These are phyloP conservation scores for Aspergillus saccharolyticus DNA, from an alignment of 495 filamentous ascomycete genomes.

Conservation along the genomic window DNA sequence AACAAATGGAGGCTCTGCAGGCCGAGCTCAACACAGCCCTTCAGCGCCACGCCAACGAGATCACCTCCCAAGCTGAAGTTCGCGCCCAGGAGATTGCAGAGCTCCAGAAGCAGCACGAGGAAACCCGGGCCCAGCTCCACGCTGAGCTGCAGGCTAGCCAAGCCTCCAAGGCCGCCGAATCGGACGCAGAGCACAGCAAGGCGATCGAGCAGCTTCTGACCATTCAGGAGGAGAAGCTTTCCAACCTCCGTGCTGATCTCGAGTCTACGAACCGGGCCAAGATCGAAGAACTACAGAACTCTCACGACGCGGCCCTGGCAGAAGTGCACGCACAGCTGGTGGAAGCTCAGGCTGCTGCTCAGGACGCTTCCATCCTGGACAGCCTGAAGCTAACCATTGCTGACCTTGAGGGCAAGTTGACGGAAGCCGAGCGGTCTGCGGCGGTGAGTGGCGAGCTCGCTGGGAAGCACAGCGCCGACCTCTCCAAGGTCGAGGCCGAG, in stretches of 20 bases:
- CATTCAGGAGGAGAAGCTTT: conserved; percentile 38
- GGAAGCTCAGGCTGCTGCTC: conserved; percentile 32
- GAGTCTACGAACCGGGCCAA: conserved; percentile 35
- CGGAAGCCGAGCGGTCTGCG: conserved; percentile 27
- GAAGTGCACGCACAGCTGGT: conserved; percentile 30
- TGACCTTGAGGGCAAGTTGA: conserved; percentile 36
- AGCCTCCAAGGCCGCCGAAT: conserved; percentile 30
- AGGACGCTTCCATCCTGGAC: conserved; percentile 37
- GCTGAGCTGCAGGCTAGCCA: conserved; percentile 31
- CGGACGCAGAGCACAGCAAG: conserved; percentile 40
- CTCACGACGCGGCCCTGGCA: conserved; percentile 33
- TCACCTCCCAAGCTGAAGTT: conserved; percentile 29
- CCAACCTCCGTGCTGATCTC: conserved; percentile 32
- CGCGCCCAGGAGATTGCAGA: conserved; percentile 32
- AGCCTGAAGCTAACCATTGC: conserved; percentile 31
- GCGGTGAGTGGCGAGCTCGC: conserved; percentile 32
- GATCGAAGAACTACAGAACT: conserved; percentile 35
- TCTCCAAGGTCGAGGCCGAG: conserved; percentile 30
- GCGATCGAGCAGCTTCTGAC: conserved; percentile 45
- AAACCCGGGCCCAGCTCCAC: conserved; percentile 29
- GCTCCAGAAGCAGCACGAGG: conserved; percentile 33
- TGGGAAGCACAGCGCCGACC: conserved; percentile 28
- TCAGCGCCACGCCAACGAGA: conserved; percentile 29
- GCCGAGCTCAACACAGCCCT: conserved; percentile 31
- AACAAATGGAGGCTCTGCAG: conserved; percentile 32